Percentiles rank a stretch among this genome's conserved stretches.
Conservation (phyloP, 1,139 yeast species). For the Groenewaldozyma sp. region DNA sequence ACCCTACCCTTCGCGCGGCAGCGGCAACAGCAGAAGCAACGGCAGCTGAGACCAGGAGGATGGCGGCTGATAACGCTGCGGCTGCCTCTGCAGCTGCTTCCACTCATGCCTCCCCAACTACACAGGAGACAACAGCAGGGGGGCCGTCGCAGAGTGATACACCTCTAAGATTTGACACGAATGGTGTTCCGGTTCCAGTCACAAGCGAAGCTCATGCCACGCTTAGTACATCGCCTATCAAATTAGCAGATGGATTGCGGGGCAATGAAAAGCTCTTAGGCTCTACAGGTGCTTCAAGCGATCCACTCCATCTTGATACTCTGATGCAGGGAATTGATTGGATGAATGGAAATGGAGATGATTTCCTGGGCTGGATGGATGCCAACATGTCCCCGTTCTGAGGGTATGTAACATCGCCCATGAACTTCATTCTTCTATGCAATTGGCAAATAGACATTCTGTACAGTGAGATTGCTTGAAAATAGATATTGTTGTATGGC, state of each 20-base stretch:
- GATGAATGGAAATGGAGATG: conserved; percentile 74
- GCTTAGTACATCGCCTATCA: conserved; percentile 7
- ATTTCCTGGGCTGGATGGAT: conserved; percentile 94
- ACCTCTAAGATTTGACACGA: neutral
- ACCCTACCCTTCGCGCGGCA: conserved; percentile 5
- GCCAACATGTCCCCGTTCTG: conserved; percentile 44
- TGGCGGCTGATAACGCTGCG: neutral
- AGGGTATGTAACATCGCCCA: too few species aligned
- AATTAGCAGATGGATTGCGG: conserved; percentile 3
- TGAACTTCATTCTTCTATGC: too few species aligned
- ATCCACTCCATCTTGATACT: conserved; percentile 28
- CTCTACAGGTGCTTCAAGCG: conserved; percentile 25
- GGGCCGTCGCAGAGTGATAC: neutral
- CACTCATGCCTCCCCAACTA: neutral
- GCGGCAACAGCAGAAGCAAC: neutral
- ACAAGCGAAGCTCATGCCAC: conserved; percentile 10
- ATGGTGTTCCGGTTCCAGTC: conserved; percentile 6
- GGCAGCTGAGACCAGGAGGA: neutral
- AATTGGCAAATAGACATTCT: too few species aligned
- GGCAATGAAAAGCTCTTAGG: conserved; percentile 18
- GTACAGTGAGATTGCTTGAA: too few species aligned
- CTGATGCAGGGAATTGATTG: conserved; percentile 75
- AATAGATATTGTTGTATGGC: too few species aligned
- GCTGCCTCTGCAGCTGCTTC: neutral
- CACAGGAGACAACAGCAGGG: neutral